These are phyloP conservation scores for Erythrophleum fordii DNA, from an alignment of 306 rosid genomes.

Conservation along the genomic window DNA sequence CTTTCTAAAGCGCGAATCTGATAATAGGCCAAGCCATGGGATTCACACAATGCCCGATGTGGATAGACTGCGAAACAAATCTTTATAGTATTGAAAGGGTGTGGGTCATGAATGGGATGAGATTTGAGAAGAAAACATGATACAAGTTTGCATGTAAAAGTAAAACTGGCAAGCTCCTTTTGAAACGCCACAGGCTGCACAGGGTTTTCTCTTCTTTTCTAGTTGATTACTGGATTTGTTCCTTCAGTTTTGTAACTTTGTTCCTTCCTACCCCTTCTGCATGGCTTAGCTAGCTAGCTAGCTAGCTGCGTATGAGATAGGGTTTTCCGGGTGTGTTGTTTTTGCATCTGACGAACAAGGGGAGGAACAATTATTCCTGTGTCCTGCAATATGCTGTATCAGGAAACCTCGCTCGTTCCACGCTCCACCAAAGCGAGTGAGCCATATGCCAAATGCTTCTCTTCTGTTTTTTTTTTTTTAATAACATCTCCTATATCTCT, in stretches of 20 bases:
- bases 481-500: too few relatives aligned
- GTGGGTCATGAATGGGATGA: neutral
- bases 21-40: neutral
- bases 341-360: neutral
- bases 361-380: constrained; percentile 29
- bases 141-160: neutral
- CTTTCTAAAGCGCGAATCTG: neutral
- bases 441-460: neutral
- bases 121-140: neutral
- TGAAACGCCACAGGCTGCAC: neutral
- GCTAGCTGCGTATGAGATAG: neutral
- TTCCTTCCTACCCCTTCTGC: neutral
- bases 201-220: neutral
- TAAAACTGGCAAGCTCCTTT: neutral
- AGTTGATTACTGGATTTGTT: neutral
- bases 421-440: constrained; percentile 27
- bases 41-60: constrained; percentile 4
- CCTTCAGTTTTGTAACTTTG: neutral
- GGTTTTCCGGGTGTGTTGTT: neutral
- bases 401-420: constrained; percentile 7
- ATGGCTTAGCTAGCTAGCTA: neutral
- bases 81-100: neutral
- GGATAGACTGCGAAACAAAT: neutral
- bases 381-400: constrained; percentile 33
- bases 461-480: too few relatives aligned